Percentiles rank a stretch among this genome's conserved stretches.
Evolutionary conservation across 2,329 filamentous ascomycete genomes (phyloP).

Genomic region (Pseudocercospora fuligena): DNA sequence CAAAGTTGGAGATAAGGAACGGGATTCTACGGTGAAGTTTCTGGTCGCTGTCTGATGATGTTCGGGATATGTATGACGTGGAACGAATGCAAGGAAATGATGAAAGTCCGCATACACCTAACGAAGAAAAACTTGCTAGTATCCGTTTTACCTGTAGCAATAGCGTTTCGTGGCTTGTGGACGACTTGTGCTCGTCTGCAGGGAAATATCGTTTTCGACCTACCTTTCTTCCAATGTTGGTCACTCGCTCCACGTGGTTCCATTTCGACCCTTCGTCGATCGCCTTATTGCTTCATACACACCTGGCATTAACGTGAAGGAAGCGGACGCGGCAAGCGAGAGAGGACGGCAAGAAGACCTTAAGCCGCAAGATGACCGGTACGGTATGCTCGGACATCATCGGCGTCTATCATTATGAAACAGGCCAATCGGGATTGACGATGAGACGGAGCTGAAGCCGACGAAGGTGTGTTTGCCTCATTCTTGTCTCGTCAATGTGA

Average conservation of each 20-base stretch:
- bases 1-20: slow-evolving; percentile 37
- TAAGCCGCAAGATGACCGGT: too few relatives aligned
- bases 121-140: neutral
- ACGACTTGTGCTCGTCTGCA: neutral
- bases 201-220: neutral
- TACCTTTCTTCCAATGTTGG: neutral
- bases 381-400: neutral
- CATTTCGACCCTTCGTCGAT: neutral
- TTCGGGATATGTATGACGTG: neutral
- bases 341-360: too few relatives aligned
- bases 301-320: too few relatives aligned
- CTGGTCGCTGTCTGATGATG: neutral
- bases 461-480: neutral
- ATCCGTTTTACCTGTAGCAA: neutral
- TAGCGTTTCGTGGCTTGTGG: neutral
- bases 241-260: neutral
- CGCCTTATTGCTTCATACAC: neutral
- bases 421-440: neutral
- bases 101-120: neutral
- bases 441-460: neutral
- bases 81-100: neutral
- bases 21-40: neutral
- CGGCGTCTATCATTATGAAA: neutral
- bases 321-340: too few relatives aligned
- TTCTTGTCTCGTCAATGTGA: too few relatives aligned